Percentiles rank a stretch among this genome's conserved stretches.
Evolutionary conservation across 345 rosid species (phyloP).

Genomic region (Clausena lansium): DNA sequence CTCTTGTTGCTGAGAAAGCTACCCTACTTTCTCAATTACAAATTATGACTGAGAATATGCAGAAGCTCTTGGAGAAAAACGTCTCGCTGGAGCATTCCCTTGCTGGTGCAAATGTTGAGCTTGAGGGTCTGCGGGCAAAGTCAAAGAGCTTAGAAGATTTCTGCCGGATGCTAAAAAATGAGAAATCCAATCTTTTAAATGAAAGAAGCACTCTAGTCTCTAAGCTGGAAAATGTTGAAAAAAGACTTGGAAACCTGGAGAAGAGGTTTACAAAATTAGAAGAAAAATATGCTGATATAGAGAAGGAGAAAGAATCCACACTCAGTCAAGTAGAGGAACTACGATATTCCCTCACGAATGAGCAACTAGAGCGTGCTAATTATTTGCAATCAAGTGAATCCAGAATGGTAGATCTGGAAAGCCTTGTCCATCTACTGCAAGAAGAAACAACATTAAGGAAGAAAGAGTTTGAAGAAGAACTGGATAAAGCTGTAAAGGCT

Average conservation of each 20-base stretch:
- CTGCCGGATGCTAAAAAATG: constrained; percentile 63
- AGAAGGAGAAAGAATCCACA: constrained; percentile 59
- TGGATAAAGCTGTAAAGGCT: constrained; percentile 78
- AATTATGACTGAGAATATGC: constrained; percentile 67
- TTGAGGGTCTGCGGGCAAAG: constrained; percentile 64
- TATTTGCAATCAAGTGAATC: constrained; percentile 59
- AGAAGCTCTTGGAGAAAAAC: constrained; percentile 65
- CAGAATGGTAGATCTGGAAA: constrained; percentile 67
- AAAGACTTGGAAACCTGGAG: constrained; percentile 65
- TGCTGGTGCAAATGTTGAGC: constrained; percentile 68
- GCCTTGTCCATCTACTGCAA: constrained; percentile 55
- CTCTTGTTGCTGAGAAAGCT: constrained; percentile 70
- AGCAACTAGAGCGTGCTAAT: constrained; percentile 54
- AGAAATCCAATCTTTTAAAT: constrained; percentile 55
- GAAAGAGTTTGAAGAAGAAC: constrained; percentile 86
- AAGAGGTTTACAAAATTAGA: constrained; percentile 60
- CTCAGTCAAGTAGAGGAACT: constrained; percentile 65
- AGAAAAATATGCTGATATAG: constrained; percentile 59
- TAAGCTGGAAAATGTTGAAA: constrained; percentile 56
- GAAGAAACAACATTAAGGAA: constrained; percentile 65
- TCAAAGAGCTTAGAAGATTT: constrained; percentile 72
- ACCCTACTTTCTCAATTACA: constrained; percentile 77
- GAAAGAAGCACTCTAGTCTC: constrained; percentile 57
- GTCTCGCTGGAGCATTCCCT: constrained; percentile 52
- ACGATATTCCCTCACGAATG: constrained; percentile 50